Conservation (phyloP, 208 protist species). For the Leishmania lainsoni region DNA sequence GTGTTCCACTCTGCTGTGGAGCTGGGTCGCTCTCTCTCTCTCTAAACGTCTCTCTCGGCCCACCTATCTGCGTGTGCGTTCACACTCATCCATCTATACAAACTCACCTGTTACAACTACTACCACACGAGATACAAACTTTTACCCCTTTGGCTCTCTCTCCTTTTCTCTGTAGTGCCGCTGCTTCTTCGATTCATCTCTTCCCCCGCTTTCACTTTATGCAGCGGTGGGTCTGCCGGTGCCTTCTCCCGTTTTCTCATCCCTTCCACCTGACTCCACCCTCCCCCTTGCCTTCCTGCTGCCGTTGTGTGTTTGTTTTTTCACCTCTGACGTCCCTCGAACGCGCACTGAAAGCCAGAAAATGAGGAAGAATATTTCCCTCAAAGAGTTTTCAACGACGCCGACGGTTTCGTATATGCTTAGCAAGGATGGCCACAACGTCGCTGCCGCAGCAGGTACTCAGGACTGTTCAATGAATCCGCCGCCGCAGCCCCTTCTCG, state of each 20-base stretch:
- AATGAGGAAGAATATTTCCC: constrained; percentile 90
- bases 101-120: constrained; percentile 1
- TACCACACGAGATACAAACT: not conserved
- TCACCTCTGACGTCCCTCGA: not conserved
- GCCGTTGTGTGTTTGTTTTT: not conserved
- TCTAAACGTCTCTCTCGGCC: not conserved
- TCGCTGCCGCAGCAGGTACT: constrained; percentile 48
- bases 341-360: not conserved
- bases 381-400: constrained; percentile 91
- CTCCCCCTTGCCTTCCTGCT: constrained; percentile 7
- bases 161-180: not conserved
- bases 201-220: not conserved
- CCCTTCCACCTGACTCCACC: not conserved
- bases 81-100: constrained; percentile 21
- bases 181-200: not conserved
- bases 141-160: not conserved
- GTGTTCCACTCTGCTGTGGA: not conserved
- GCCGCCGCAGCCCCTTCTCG: constrained; percentile 37
- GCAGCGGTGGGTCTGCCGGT: not conserved
- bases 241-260: not conserved
- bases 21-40: not conserved
- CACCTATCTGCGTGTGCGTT: constrained; percentile 4
- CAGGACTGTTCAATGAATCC: constrained; percentile 35
- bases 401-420: constrained; percentile 91
- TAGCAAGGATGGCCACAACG: constrained; percentile 87